These are phyloP conservation scores for Botrytis cinerea DNA, from an alignment of 2,329 filamentous ascomycete species.

Conservation along the genomic window DNA sequence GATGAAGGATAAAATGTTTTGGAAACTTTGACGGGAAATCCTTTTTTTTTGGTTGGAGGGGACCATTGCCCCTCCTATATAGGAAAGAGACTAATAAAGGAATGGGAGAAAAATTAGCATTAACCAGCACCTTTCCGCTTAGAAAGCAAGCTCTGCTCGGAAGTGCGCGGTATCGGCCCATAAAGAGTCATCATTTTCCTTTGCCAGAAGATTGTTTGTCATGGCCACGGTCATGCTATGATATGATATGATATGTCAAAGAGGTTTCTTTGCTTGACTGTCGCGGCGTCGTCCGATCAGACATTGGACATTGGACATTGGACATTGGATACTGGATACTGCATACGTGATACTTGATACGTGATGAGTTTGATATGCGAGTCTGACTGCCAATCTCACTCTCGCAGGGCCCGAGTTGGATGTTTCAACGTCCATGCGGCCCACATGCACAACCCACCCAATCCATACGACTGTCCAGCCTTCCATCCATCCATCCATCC, in stretches of 20 bases:
- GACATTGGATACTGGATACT: too few relatives aligned
- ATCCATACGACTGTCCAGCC: too few relatives aligned
- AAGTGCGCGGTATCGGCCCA: constrained; percentile 2
- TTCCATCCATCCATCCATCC: too few relatives aligned
- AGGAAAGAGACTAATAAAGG: background rate
- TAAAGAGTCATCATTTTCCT: background rate
- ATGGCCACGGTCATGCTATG: background rate
- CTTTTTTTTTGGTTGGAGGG: background rate
- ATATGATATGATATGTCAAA: background rate
- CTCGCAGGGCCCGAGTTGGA: background rate
- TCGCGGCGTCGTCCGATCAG: too few relatives aligned
- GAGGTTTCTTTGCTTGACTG: background rate
- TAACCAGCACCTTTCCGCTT: background rate
- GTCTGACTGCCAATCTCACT: background rate
- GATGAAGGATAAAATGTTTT: background rate
- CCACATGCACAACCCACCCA: background rate
- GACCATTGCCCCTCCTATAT: constrained; percentile 1
- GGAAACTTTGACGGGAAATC: background rate
- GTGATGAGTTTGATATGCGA: background rate
- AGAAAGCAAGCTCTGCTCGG: background rate
- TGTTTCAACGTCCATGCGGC: background rate
- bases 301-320: too few relatives aligned
- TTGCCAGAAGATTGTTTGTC: background rate
- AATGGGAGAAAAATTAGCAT: background rate
- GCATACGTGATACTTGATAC: background rate